phyloP scores from a whole-genome alignment of 495 filamentous ascomycete species.

The Penicillium steckii region DNA sequence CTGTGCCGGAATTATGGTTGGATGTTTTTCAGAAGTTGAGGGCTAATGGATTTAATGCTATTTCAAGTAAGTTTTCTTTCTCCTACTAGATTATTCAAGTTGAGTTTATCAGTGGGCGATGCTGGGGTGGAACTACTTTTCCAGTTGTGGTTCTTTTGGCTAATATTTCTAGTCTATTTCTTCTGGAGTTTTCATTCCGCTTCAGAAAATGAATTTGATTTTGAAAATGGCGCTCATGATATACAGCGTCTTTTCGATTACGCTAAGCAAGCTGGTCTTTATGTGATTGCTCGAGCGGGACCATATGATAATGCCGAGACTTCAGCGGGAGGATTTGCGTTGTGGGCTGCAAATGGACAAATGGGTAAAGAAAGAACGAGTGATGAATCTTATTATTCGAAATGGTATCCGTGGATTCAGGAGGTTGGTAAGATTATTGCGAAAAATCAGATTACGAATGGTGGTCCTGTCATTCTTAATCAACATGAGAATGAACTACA shows the following conservation, averaged over 20 bases:
- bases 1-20: slow-evolving; percentile 58
- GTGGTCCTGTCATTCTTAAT: slow-evolving; percentile 51
- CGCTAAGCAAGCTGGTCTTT: slow-evolving; percentile 56
- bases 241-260: slow-evolving; percentile 53
- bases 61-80: slow-evolving; percentile 26
- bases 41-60: slow-evolving; percentile 56
- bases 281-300: slow-evolving; percentile 56
- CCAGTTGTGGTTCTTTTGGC: too few species aligned
- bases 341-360: slow-evolving; percentile 53
- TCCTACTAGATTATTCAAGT: not conserved
- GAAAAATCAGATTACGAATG: slow-evolving; percentile 49
- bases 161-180: slow-evolving; percentile 41
- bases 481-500: slow-evolving; percentile 56
- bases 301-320: slow-evolving; percentile 59
- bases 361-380: slow-evolving; percentile 43
- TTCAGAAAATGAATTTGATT: slow-evolving; percentile 51
- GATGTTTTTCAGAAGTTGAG: slow-evolving; percentile 64
- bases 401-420: slow-evolving; percentile 45
- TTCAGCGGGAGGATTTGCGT: slow-evolving; percentile 48
- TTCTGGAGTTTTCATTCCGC: slow-evolving; percentile 57
- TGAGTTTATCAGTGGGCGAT: too few species aligned
- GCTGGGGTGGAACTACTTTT: too few species aligned
- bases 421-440: slow-evolving; percentile 48
- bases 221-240: slow-evolving; percentile 53
- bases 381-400: slow-evolving; percentile 39